Evolutionary conservation across 352 stramenopile species (phyloP).

Genomic region (Globisporangium perplexum): DNA sequence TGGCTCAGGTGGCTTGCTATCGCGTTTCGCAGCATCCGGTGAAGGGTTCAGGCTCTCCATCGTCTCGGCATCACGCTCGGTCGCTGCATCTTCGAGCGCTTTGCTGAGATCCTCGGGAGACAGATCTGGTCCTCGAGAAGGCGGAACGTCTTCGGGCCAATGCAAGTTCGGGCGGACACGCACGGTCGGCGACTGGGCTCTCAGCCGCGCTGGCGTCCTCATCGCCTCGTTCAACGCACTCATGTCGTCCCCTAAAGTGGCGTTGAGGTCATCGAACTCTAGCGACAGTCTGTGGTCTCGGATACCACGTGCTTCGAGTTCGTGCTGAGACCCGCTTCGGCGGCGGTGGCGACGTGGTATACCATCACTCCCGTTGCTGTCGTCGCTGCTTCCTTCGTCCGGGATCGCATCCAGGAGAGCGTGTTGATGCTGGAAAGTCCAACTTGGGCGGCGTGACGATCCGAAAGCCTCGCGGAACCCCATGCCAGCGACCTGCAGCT

Average conservation of each 20-base stretch:
- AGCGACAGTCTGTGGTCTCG: neutral
- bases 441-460: constrained; percentile 43
- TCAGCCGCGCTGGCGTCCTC: neutral
- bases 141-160: constrained; percentile 29
- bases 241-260: neutral
- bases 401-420: constrained; percentile 44
- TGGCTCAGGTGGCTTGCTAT: neutral
- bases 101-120: constrained; percentile 22
- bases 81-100: constrained; percentile 14
- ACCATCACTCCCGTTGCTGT: neutral
- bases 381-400: constrained; percentile 34
- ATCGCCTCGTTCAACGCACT: neutral
- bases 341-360: too few species aligned
- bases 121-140: constrained; percentile 44
- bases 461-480: constrained; percentile 8
- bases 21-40: too few species aligned
- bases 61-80: neutral
- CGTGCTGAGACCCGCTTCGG: neutral
- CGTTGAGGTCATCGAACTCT: neutral
- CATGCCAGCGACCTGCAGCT: constrained; percentile 7
- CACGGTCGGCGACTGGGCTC: constrained; percentile 33
- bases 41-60: too few species aligned
- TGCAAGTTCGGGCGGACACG: constrained; percentile 33
- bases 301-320: neutral
- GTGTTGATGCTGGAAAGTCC: constrained; percentile 56